Conservation (phyloP, 352 stramenopile genomes). For the Phytophthora brassicae region DNA sequence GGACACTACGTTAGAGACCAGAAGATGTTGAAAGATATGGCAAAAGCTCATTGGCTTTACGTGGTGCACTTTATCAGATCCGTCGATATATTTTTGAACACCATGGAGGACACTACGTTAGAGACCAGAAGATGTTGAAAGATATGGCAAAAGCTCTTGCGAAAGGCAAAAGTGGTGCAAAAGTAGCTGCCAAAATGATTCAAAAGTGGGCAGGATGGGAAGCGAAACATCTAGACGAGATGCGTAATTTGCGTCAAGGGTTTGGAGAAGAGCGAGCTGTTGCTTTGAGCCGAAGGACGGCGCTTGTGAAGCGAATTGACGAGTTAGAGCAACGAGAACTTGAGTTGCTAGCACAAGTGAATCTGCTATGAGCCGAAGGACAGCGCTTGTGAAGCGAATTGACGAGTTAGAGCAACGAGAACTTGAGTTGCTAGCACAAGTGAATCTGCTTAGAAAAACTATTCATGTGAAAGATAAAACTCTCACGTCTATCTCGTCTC, state of each 20-base stretch:
- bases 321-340: conserved; percentile 18
- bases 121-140: background rate
- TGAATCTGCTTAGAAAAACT: conserved; percentile 20
- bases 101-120: too few relatives aligned
- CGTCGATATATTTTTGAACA: conserved; percentile 1
- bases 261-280: conserved; percentile 21
- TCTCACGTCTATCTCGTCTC: background rate
- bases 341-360: conserved; percentile 29
- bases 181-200: conserved; percentile 32
- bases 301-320: conserved; percentile 19
- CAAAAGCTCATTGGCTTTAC: too few relatives aligned
- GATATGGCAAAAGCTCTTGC: conserved; percentile 11
- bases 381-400: conserved; percentile 17
- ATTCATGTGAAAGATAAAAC: background rate
- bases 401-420: conserved; percentile 16
- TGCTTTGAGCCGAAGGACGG: conserved; percentile 6
- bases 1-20: background rate
- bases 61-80: conserved; percentile 21
- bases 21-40: too few relatives aligned
- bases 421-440: conserved; percentile 27
- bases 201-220: conserved; percentile 35
- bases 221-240: conserved; percentile 25
- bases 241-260: conserved; percentile 19
- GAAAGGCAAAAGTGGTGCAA: conserved; percentile 10
- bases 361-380: conserved; percentile 12